Evolutionary conservation across 1,139 yeast genomes (phyloP), one percentile per base, ranked within the genome.

Genomic region (Zygosaccharomyces sapae): DNA sequence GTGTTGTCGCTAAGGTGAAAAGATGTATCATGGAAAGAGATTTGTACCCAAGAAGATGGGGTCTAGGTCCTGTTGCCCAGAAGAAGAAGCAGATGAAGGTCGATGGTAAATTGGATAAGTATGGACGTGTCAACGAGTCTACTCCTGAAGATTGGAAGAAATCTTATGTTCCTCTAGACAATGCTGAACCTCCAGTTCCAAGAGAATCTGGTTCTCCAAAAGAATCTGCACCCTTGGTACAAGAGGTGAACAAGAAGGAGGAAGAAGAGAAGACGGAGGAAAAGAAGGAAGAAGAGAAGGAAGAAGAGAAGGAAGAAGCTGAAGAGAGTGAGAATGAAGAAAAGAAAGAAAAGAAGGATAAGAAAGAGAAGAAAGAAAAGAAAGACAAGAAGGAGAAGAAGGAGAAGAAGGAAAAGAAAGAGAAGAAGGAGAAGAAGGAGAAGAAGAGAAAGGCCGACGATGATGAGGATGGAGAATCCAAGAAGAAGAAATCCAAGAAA

Each of bases 1-100:
- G 98, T 63, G 92, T 90, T 56, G 98, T 92, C 64, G 96, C 98
- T 58, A 89, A 88, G 76, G 95, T 92, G 67, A 92, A 92, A 80
- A 87, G 98, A 76, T 90, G 97, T 76, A 92, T 92, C 63, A 92
- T 92, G 98, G 98, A 92, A 76, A 85, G 98, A 76, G 98, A 92
- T 70, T 81, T 95, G 48, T 92, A 92, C 72, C 98, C 98, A 73
- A 86, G 98, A 80, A 85, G 97, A 80, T 92, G 98, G 98, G 98
- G 98, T 55, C 76, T 92, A 63, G 98, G 98, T 62, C 98, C 98
- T 63, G 88, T 90, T 67, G 98, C 98, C 55, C 90, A 87, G 73
- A 89, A 88, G 84, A 92, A 92, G 86, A 92, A 92, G 79, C 96
- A 90, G 75, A 75, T 92, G 77, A 92, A 90, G 79, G 86, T 95